Evolutionary conservation across 257 asterid species (phyloP).

Genomic region (Solanum clarkiae): DNA sequence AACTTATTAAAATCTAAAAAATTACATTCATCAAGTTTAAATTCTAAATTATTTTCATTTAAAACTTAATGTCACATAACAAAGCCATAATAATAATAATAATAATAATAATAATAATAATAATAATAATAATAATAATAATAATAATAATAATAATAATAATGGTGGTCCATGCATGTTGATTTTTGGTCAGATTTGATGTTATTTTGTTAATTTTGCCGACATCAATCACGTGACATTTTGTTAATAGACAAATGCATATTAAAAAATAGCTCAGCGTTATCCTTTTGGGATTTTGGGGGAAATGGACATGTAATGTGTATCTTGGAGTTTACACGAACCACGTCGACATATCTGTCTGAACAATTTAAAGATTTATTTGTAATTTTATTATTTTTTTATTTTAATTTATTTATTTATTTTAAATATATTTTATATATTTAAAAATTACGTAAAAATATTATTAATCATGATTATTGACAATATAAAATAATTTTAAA

Average conservation of each 20-base stretch:
- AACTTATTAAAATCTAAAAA: not conserved
- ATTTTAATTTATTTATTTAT: too few relatives aligned
- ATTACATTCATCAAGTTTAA: not conserved
- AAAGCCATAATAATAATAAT: not conserved
- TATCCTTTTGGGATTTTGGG: not conserved
- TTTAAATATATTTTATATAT: too few relatives aligned
- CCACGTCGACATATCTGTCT: too few relatives aligned
- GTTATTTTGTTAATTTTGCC: constrained; percentile 5
- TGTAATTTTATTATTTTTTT: too few relatives aligned
- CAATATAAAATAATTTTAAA: too few relatives aligned
- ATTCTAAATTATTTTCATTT: accelerated
- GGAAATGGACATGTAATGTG: not conserved
- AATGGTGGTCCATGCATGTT: not conserved
- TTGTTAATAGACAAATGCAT: not conserved
- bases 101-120: not conserved
- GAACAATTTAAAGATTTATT: too few relatives aligned
- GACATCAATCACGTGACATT: constrained; percentile 22
- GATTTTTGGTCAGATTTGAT: not conserved
- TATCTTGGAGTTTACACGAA: too few relatives aligned
- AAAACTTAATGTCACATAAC: not conserved
- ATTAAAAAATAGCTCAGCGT: not conserved
- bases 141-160: not conserved
- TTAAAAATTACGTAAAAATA: too few relatives aligned
- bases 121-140: not conserved
- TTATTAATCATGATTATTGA: too few relatives aligned